These are phyloP conservation scores for Pseudogymnoascus pannorum DNA, from an alignment of 2,329 filamentous ascomycete genomes.

Conservation along the genomic window DNA sequence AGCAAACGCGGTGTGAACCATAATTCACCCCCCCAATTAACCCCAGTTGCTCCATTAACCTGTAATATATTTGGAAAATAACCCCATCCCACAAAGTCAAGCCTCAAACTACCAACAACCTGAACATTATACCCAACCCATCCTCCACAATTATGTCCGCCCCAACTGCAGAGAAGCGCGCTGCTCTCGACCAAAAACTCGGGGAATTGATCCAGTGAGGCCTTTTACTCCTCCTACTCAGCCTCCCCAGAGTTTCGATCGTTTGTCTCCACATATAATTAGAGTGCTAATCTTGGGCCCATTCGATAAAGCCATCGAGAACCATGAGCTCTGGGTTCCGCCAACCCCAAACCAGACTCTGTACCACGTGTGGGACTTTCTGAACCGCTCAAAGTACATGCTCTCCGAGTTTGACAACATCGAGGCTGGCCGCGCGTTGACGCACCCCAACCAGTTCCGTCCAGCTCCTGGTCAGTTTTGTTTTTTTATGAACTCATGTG, in stretches of 20 bases:
- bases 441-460: slow-evolving; percentile 32
- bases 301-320: slow-evolving; percentile 16
- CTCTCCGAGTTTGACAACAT: slow-evolving; percentile 36
- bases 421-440: slow-evolving; percentile 27
- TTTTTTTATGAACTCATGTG: background rate
- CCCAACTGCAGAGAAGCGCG: background rate
- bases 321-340: slow-evolving; percentile 17
- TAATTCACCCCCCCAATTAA: background rate
- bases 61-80: background rate
- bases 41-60: background rate
- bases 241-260: slow-evolving; percentile 4
- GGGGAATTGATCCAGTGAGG: background rate
- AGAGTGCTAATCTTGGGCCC: background rate
- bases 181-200: background rate
- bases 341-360: slow-evolving; percentile 29
- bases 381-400: slow-evolving; percentile 35
- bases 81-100: background rate
- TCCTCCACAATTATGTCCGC: background rate
- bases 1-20: slow-evolving; percentile 5
- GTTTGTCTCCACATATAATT: background rate
- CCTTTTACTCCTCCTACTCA: background rate
- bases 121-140: background rate
- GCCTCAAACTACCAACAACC: background rate
- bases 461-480: slow-evolving; percentile 13
- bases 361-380: slow-evolving; percentile 37